Evolutionary conservation across 306 rosid species (phyloP), one percentile per base, ranked within the genome.

Genomic region (Fagus crenata): DNA sequence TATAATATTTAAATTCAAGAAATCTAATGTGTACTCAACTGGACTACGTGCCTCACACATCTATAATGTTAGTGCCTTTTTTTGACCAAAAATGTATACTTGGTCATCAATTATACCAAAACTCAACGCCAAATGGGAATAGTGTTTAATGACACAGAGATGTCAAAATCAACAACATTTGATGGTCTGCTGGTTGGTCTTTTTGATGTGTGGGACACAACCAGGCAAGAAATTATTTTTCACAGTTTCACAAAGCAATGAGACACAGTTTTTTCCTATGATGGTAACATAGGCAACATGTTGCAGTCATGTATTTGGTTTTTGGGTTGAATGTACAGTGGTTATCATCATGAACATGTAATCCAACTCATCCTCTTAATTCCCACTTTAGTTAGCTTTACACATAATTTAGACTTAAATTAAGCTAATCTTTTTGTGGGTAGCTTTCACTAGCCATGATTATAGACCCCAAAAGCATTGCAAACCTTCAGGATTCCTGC

Each of bases 381-480:
- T 70, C 54, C 87, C 69, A 86, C 93, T 87, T 83, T 78, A 61
- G 49, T 61, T 49, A 71, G 73, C 92, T 89, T 90, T 86, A 84
- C 91, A 88, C 87, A 85, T 89, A 82, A 79, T 61, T 6, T 63
- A 55, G 71, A 42, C 55, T 88, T 85, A 79, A 80, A 81, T 89
- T 76, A 88, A 85, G 75, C 78, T 84, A 85, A 85, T 72, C 78
- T 83, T 81, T 81, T 28, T 71, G 69, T 54, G 39, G 65, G 77
- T 81, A 82, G 89, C 89, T 87, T 88, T 90, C 84, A 82, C 79
- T 73, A 51, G 83, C 84, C 81, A 92, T 92, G 64, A 96, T 96
- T 89, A 81, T 89, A 82, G 70, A 76, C 87, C 90, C 89, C 73
- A 80, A 96, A 91, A 92, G 97, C 93, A 86, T 81, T 78, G 91